phyloP scores from a whole-genome alignment of 192 early-diverging fungal species.

The Coemansia umbellata region DNA sequence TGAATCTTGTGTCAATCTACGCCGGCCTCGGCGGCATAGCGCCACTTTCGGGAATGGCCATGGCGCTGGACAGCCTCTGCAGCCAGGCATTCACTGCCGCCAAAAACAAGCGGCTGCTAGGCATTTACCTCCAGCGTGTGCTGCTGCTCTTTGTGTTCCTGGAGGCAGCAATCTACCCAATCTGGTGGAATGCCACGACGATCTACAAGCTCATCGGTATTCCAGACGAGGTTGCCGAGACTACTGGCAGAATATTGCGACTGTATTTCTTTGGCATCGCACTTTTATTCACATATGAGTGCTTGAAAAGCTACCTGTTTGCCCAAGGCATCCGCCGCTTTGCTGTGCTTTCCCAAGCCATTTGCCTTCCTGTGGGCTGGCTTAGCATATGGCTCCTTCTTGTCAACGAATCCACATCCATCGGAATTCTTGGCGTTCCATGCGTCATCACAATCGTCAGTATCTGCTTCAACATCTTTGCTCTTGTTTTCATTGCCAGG shows the following conservation, averaged over 20 bases:
- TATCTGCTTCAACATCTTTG: conserved; percentile 51
- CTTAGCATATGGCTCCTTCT: conserved; percentile 78
- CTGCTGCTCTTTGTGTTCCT: conserved; percentile 67
- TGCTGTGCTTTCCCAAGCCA: conserved; percentile 62
- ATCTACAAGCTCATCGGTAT: conserved; percentile 31
- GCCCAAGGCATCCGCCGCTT: conserved; percentile 89
- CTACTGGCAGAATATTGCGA: conserved; percentile 62
- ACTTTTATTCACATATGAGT: conserved; percentile 72
- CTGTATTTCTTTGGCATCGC: conserved; percentile 69
- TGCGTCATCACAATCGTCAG: conserved; percentile 57
- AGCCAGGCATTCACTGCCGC: conserved; percentile 69
- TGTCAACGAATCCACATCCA: conserved; percentile 36
- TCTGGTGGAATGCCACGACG: conserved; percentile 50
- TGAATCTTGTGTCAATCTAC: conserved; percentile 69
- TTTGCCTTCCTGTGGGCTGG: conserved; percentile 68
- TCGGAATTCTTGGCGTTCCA: conserved; percentile 71
- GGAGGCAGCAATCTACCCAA: conserved; percentile 61
- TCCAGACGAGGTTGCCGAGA: conserved; percentile 61
- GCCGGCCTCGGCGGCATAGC: conserved; percentile 65
- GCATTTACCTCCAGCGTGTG: conserved; percentile 72
- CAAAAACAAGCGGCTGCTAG: conserved; percentile 58
- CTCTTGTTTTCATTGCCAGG: conserved; percentile 52
- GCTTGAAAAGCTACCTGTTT: conserved; percentile 79
- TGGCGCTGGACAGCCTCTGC: conserved; percentile 74
- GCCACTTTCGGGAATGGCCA: conserved; percentile 60